Evolutionary conservation across 2,329 filamentous ascomycete species (phyloP), one percentile per base, ranked within the genome.

Genomic region (Boeremia lycopersici): DNA sequence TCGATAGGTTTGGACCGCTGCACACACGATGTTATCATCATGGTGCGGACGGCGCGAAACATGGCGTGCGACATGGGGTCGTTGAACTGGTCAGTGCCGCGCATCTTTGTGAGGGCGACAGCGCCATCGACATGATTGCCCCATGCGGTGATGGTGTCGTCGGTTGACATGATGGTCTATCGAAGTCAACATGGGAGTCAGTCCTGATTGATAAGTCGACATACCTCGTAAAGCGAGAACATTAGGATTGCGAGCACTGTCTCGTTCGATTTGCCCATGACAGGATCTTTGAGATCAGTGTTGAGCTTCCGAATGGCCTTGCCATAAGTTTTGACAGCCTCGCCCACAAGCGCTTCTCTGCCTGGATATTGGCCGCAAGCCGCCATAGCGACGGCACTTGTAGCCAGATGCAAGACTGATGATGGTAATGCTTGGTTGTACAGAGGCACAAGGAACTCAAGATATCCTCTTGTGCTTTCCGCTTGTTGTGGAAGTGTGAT

Each of bases 201-300:
- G 23, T 17, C 5, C 4, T 11, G 4, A 25, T 10, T 17, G 30
- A 8, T n/a, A 15, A 35, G 13, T 3, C 5, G 26, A 68, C 72
- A 62, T 67, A 76, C 75, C 68, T 77, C 75, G 42, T 77, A 77
- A 31, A 77, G 63, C 9, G 74, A 74, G 57, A 77, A 76, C 50
- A 77, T 65, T 38, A 77, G 64, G 12, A 74, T 73, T 13, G 75
- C 69, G 56, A 77, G 67, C 6, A 77, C 62, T 23, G 68, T 74
- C 57, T 76, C 74, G 54, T 77, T 70, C 8, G 74, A 72, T 44
- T 66, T 75, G 13, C 73, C 68, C 43, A 62, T 59, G 1, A 57
- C 53, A 9, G 74, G 71, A 52, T 77, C 69, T 55, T 70, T 67
- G 13, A 77, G 63, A 13, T 74, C 73, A 8, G 67, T 59, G 31